Conservation (phyloP, 306 rosid species). For the Rosa persica region DNA sequence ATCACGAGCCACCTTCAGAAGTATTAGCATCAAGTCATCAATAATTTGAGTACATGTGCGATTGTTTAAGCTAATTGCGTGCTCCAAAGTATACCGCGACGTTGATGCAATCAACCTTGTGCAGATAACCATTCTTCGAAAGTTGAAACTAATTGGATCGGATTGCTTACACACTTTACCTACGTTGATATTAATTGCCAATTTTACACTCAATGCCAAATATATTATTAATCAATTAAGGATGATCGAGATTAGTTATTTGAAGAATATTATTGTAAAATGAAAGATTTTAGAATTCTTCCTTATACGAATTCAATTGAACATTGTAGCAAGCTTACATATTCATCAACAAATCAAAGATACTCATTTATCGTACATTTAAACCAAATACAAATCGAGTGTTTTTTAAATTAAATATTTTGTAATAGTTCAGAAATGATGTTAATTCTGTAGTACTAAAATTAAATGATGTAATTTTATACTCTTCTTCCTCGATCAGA, state of each 20-base stretch:
- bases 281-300: too few species aligned
- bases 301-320: too few species aligned
- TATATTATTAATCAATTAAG: not conserved
- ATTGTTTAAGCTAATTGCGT: constrained; percentile 5
- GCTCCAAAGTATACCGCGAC: not conserved
- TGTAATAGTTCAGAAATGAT: too few species aligned
- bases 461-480: not conserved
- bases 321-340: too few species aligned
- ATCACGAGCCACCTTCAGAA: constrained; percentile 3
- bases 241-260: not conserved
- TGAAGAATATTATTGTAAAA: too few species aligned
- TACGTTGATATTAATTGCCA: not conserved
- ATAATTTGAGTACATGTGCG: not conserved
- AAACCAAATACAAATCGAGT: too few species aligned
- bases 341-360: too few species aligned
- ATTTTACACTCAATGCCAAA: constrained; percentile 18
- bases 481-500: not conserved
- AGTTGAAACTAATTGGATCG: constrained; percentile 1
- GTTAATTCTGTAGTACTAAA: not conserved
- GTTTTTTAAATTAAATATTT: too few species aligned
- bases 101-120: constrained; percentile 9
- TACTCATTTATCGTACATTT: too few species aligned
- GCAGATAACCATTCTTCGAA: not conserved
- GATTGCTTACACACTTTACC: constrained; percentile 11
- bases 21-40: not conserved